Base-by-base conservation (phyloP, 2,329 filamentous ascomycete species). In the Neopestalotiopsis sp. region DNA sequence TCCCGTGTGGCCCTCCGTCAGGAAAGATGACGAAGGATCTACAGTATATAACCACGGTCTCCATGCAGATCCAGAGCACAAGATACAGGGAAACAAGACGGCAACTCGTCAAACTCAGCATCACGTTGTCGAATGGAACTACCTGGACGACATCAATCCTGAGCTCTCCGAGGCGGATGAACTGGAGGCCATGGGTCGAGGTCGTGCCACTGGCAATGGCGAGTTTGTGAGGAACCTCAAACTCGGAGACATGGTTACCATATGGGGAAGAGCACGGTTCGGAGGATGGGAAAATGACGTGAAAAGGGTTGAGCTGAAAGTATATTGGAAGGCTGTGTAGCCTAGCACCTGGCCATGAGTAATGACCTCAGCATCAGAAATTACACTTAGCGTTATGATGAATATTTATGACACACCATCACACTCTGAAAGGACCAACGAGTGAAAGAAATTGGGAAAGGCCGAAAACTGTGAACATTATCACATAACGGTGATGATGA, bases 221-320 rank as follows among this genome's bases (percentile, higher is more conserved):
- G 78, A 83, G 49, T 90, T 89, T 75, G 84, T 91, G 42, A 83
- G 85, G 17, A 81, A 78, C 60, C 74, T 91, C 71, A 84, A 83
- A 71, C 71, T 89, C n/a, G 89, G 89, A 1, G 89, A 91, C 72
- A 84, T 89, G 20, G 78, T 91, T 12, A 90, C 88, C 0, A 74
- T 91, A 1, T 91, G 89, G 89, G 88, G 80, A 0, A 89, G 86
- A 77, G 83, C 87, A 2, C 83, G 89, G 69, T 91, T 88, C 67
- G 77, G 75, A 0, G 84, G 79, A 0, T 91, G 89, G 89, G 60
- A 67, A 1, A 91, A 91, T 70, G 66, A 78, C 13, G 76, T 90
- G 10, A 76, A 85, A 61, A 81, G 78, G 13, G 84, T 86, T 2
- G 81, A 82, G 75, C 78, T 91, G 38, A 86, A 88, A 68, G 81